phyloP scores from a whole-genome alignment of 345 rosid species.

The Hypericum androsaemum region DNA sequence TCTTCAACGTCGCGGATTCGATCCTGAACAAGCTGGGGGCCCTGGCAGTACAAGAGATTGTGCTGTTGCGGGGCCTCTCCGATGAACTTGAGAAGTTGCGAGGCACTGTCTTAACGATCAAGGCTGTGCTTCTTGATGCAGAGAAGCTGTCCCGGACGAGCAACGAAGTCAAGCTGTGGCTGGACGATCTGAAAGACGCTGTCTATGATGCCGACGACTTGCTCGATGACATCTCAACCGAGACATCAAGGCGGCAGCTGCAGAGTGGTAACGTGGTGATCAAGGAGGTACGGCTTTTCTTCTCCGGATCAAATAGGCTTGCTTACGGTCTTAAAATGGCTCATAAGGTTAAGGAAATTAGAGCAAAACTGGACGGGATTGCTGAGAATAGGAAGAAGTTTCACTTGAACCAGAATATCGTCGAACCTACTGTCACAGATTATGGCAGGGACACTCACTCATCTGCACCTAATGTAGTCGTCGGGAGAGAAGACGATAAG shows the following conservation, averaged over 20 bases:
- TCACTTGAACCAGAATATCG: no score
- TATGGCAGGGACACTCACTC: no score
- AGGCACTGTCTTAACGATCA: background rate
- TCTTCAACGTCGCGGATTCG: background rate
- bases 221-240: conserved; percentile 21
- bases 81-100: conserved; percentile 11
- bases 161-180: conserved; percentile 15
- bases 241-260: conserved; percentile 3
- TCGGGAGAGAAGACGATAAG: no score
- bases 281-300: no score
- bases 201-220: conserved; percentile 29
- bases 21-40: conserved; percentile 2
- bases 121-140: conserved; percentile 14
- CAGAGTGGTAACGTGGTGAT: background rate
- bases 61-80: background rate
- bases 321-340: no score
- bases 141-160: conserved; percentile 5
- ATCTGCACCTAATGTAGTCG: no score
- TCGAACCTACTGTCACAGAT: no score
- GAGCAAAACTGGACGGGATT: no score
- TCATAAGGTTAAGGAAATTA: no score
- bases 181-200: conserved; percentile 16
- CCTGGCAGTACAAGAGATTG: background rate
- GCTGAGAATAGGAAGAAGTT: no score
- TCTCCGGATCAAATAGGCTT: no score